phyloP scores from a whole-genome alignment of 2,329 filamentous ascomycete species.

The Monosporascus sp. region DNA sequence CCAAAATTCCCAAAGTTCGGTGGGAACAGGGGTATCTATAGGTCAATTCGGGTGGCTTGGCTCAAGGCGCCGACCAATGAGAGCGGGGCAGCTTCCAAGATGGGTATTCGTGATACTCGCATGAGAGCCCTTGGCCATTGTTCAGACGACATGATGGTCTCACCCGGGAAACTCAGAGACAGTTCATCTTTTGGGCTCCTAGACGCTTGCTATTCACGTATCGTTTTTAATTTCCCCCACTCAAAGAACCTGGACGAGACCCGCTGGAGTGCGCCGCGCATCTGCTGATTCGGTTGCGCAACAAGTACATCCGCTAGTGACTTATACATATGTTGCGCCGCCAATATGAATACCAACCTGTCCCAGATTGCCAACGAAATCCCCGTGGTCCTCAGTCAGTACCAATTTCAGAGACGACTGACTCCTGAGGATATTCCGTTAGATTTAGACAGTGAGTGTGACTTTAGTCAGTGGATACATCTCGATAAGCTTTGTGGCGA shows the following conservation, averaged over 20 bases:
- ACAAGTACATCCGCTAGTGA: not conserved
- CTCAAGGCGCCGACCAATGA: not conserved
- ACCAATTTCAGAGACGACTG: not conserved
- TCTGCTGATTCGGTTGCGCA: constrained; percentile 1
- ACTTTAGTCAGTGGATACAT: not conserved
- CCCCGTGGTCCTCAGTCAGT: not conserved
- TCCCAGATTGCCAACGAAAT: not conserved
- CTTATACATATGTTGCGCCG: constrained; percentile 1
- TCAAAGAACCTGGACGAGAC: constrained; percentile 1
- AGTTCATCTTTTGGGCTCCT: constrained; percentile 1
- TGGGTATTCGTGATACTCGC: not conserved
- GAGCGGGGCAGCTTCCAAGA: not conserved
- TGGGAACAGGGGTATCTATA: constrained; percentile 1
- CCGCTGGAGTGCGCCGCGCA: not conserved
- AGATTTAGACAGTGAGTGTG: not conserved
- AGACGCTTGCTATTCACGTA: not conserved
- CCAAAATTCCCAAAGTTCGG: not conserved
- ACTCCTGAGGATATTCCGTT: too few species aligned
- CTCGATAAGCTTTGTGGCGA: not conserved
- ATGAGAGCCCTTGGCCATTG: not conserved
- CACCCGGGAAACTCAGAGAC: not conserved
- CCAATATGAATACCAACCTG: not conserved
- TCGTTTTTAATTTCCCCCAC: constrained; percentile 1
- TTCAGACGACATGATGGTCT: constrained; percentile 1
- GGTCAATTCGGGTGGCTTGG: not conserved